Conservation (phyloP, 768 basidiomycete species). For the Pluteus cervinus region DNA sequence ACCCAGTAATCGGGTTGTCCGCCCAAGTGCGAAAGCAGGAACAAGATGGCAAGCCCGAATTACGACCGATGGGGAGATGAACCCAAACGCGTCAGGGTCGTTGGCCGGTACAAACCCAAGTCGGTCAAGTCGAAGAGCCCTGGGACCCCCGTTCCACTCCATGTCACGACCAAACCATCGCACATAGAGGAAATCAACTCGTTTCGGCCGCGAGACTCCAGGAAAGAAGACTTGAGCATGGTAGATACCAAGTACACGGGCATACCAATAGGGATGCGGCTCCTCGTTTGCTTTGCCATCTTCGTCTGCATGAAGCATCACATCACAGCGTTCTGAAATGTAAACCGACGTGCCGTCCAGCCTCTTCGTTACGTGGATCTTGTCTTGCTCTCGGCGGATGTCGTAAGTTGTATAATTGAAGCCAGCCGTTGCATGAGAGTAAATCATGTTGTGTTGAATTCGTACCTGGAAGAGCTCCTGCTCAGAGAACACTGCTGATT, state of each 20-base stretch:
- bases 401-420: conserved; percentile 34
- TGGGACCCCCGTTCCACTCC: conserved; percentile 6
- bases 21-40: conserved; percentile 25
- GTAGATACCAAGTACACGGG: conserved; percentile 17
- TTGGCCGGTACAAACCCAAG: conserved; percentile 27
- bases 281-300: conserved; percentile 6
- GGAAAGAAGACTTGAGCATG: conserved; percentile 8
- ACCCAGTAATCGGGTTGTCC: too few species aligned
- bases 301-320: conserved; percentile 20
- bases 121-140: conserved; percentile 8
- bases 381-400: conserved; percentile 23
- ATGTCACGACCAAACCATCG: conserved; percentile 15
- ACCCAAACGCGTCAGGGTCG: conserved; percentile 30
- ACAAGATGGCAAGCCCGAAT: conserved; percentile 35
- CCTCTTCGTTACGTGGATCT: too few species aligned
- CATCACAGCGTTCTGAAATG: conserved; percentile 16
- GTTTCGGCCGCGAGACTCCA: neutral
- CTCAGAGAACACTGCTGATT: too few species aligned
- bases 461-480: too few species aligned
- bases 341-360: too few species aligned
- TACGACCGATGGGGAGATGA: conserved; percentile 36
- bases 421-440: too few species aligned
- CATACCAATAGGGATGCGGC: conserved; percentile 29
- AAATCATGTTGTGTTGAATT: too few species aligned
- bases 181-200: conserved; percentile 20